A percentile compares a stretch with the other conserved stretches of the same genome.
phyloP scores from a whole-genome alignment of 768 basidiomycete genomes.

The Termitomyces sp. region DNA sequence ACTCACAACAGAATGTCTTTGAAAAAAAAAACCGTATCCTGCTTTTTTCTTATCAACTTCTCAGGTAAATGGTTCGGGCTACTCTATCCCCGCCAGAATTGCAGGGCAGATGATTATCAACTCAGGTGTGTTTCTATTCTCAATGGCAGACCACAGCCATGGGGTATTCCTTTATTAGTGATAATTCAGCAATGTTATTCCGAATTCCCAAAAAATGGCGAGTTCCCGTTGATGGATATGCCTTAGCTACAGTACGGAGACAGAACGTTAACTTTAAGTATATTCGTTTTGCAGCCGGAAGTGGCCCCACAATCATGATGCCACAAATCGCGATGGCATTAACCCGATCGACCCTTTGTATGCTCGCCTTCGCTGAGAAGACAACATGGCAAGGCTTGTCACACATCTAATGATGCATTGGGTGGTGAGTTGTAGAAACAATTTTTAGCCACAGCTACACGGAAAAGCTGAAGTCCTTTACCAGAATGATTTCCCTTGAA shows the following conservation, averaged over 20 bases:
- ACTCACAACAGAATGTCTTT: too few relatives aligned
- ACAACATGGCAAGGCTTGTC: background rate
- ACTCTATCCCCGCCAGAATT: too few relatives aligned
- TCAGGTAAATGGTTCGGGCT: too few relatives aligned
- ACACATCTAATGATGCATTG: background rate
- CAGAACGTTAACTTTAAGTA: slow-evolving; percentile 1
- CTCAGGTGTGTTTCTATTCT: too few relatives aligned
- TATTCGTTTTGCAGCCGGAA: background rate
- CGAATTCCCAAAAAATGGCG: slow-evolving; percentile 6
- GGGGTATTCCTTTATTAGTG: too few relatives aligned
- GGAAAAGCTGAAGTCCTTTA: background rate
- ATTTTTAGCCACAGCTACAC: background rate
- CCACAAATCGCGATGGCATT: slow-evolving; percentile 3
- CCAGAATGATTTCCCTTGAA: background rate
- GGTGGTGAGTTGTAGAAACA: background rate
- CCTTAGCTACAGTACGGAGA: slow-evolving; percentile 6
- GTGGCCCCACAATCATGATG: slow-evolving; percentile 3
- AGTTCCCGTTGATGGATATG: slow-evolving; percentile 6
- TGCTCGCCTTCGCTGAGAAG: background rate
- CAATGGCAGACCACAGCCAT: too few relatives aligned
- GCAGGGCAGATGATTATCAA: too few relatives aligned
- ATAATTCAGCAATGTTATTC: too few relatives aligned
- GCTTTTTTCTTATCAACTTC: too few relatives aligned
- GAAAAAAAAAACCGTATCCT: too few relatives aligned
- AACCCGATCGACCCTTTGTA: background rate